Conservation (phyloP, 768 basidiomycete species). For the Daedaleopsis sinensis region DNA sequence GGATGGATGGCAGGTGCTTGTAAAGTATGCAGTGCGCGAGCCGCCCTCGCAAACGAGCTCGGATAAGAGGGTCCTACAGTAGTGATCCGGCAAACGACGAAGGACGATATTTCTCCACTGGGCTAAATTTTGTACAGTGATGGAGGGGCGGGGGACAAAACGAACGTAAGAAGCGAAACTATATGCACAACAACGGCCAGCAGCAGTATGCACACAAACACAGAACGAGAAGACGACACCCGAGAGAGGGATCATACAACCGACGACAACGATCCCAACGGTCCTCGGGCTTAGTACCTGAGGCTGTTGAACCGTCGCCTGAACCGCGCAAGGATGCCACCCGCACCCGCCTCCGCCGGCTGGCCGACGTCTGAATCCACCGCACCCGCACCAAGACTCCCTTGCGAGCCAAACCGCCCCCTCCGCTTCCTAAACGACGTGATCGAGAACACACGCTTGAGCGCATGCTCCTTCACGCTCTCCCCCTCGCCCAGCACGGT, state of each 20-base stretch:
- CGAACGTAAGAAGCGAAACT: background rate
- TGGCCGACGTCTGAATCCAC: no score
- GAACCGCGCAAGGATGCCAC: constrained; percentile 13
- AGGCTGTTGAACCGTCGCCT: constrained; percentile 9
- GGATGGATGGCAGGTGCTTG: no score
- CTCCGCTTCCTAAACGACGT: constrained; percentile 10
- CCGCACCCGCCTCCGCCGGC: background rate
- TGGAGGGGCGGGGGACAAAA: background rate
- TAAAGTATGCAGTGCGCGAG: no score
- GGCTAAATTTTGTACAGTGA: background rate
- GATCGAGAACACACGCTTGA: constrained; percentile 7
- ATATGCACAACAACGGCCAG: background rate
- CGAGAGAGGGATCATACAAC: background rate
- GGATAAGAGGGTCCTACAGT: background rate
- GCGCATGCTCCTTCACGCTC: background rate
- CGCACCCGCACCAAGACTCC: no score
- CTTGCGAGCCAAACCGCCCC: background rate
- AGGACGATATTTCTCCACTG: no score
- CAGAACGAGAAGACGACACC: background rate
- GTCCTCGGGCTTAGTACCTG: background rate
- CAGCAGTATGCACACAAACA: background rate
- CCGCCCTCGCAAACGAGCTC: background rate
- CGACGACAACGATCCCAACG: background rate
- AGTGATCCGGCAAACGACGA: background rate
- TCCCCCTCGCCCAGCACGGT: background rate